Evolutionary conservation across 2,329 filamentous ascomycete genomes (phyloP), one percentile per base, ranked within the genome.

Genomic region (Sclerotinia glacialis): DNA sequence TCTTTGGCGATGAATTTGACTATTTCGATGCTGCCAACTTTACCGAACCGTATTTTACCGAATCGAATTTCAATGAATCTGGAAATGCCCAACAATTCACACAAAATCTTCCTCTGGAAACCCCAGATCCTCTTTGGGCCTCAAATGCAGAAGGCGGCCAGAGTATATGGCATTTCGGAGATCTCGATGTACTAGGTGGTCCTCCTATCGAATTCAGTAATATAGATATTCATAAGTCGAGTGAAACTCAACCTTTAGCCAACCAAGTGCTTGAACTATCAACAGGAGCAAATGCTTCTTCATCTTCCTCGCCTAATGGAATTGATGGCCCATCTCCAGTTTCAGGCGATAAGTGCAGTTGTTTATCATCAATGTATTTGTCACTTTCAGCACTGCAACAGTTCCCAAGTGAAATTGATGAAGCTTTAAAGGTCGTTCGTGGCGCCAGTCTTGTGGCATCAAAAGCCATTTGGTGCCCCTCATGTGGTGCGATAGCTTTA

Each of bases 391-490:
- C 74, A 16, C 60, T 76, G 18, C 73, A 75, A 63, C 62, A 71
- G 37, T 67, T 76, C 60, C 73, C 74, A 50, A 67, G 56, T 28
- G 73, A 76, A 31, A 72, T 76, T 16, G 67, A 68, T 5, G n/a
- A 63, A 8, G 72, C 74, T 16, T 61, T 76, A 28, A 67, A 64
- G 37, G 71, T 70, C 16, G 71, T 76, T 53, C 72, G 74, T 49
- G 54, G 64, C 16, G 74, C 75, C 21, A 70, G 71, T 61, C 60
- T 49, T 42, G 72, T 71, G 37, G 74, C 74, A 1, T 81, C 86
- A 73, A 77, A 83, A 47, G 80, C 82, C 23, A 79, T 86, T 60
- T 78, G 80, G 64, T 88, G 86, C 72, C 73, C 78, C 1, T 70
- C 75, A 21, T 88, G 86, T 76, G 81, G 80, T 61, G 76, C 78